Percentiles rank a stretch among this genome's conserved stretches.
Conservation (phyloP, 495 filamentous ascomycete genomes). For the Daldinia decipiens region DNA sequence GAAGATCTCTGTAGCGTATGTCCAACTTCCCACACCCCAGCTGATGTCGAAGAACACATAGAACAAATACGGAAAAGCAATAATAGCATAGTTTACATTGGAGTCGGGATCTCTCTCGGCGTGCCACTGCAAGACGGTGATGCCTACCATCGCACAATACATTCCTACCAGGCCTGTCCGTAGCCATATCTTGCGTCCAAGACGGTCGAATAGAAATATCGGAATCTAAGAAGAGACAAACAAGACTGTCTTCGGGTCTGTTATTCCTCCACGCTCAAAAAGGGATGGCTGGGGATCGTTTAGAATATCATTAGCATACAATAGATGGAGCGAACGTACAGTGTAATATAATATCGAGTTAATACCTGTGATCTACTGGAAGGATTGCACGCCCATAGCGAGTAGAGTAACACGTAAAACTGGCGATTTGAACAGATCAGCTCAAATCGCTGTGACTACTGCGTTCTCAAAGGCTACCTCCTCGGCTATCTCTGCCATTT, state of each 20-base stretch:
- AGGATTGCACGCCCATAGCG: slow-evolving; percentile 43
- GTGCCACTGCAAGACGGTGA: not conserved
- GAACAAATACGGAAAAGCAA: slow-evolving; percentile 47
- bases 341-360: slow-evolving; percentile 47
- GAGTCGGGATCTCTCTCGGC: not conserved
- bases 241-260: slow-evolving; percentile 34
- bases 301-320: not conserved
- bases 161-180: slow-evolving; percentile 46
- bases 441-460: slow-evolving; percentile 23
- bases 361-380: slow-evolving; percentile 44
- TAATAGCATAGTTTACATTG: slow-evolving; percentile 42
- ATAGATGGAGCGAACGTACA: slow-evolving; percentile 8
- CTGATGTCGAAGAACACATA: slow-evolving; percentile 48
- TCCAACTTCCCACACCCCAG: slow-evolving; percentile 48
- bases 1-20: slow-evolving; percentile 47
- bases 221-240: slow-evolving; percentile 45
- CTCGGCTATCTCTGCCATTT: slow-evolving; percentile 59
- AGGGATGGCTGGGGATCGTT: slow-evolving; percentile 26
- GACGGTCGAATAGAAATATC: slow-evolving; percentile 41
- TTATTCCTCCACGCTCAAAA: slow-evolving; percentile 43
- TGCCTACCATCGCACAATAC: slow-evolving; percentile 36
- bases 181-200: slow-evolving; percentile 43
- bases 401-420: slow-evolving; percentile 44
- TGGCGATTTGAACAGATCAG: slow-evolving; percentile 22
- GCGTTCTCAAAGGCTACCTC: slow-evolving; percentile 46